Percentiles rank a stretch among this genome's conserved stretches.
phyloP scores from a whole-genome alignment of 2,329 filamentous ascomycete species.

The Plectosphaerella sp. region DNA sequence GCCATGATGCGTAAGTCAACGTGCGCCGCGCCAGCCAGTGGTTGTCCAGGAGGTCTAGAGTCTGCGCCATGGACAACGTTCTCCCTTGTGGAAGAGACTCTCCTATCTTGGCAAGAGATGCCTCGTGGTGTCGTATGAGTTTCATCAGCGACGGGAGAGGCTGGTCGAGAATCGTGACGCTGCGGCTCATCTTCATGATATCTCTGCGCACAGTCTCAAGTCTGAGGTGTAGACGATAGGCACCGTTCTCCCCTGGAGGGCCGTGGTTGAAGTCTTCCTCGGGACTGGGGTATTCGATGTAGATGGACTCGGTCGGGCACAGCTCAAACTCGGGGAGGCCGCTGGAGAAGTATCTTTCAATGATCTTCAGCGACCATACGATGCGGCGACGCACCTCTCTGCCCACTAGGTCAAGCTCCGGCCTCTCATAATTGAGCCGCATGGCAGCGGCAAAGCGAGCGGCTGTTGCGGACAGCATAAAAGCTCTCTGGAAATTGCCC shows the following conservation, averaged over 20 bases:
- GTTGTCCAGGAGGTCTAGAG: constrained; percentile 5
- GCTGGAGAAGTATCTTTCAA: constrained; percentile 35
- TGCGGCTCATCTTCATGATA: constrained; percentile 17
- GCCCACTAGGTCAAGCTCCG: constrained; percentile 24
- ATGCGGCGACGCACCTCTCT: constrained; percentile 33
- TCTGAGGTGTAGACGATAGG: constrained; percentile 15
- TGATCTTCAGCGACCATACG: constrained; percentile 34
- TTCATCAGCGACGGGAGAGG: constrained; percentile 13
- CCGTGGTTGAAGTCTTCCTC: constrained; percentile 33
- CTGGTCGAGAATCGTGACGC: constrained; percentile 14
- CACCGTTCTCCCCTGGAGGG: constrained; percentile 7
- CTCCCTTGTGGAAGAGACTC: constrained; percentile 11
- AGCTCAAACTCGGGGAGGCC: constrained; percentile 35
- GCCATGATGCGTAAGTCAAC: constrained; percentile 30
- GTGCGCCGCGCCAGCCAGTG: constrained; percentile 17
- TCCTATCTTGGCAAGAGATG: constrained; percentile 10
- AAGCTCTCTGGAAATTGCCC: constrained; percentile 37
- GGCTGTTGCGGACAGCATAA: constrained; percentile 29
- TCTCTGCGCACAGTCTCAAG: constrained; percentile 16
- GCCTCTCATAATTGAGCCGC: constrained; percentile 33
- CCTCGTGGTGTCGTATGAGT: constrained; percentile 14
- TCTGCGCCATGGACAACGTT: constrained; percentile 8
- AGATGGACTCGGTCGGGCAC: constrained; percentile 31
- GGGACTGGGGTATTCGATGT: constrained; percentile 35
- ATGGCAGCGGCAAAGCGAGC: constrained; percentile 30